phyloP scores from a whole-genome alignment of 306 rosid genomes.

The Cicer chorassanicum region DNA sequence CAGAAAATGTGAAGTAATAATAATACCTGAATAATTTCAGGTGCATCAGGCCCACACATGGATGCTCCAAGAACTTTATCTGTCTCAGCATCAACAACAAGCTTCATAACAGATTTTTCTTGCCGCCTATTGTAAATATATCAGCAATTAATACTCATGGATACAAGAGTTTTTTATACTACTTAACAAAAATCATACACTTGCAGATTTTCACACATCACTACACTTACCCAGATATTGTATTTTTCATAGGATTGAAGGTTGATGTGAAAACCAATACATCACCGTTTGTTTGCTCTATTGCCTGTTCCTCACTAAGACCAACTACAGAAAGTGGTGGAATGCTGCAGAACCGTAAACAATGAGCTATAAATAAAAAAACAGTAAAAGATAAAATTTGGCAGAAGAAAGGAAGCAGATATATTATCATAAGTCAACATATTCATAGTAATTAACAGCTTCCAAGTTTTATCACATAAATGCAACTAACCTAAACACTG shows the following conservation, averaged over 20 bases:
- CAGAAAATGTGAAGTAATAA: slow-evolving; percentile 23
- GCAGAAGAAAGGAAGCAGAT: slow-evolving; percentile 31
- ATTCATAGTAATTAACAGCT: slow-evolving; percentile 14
- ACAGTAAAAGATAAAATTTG: slow-evolving; percentile 5
- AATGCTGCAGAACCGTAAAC: slow-evolving; percentile 67
- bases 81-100: slow-evolving; percentile 85
- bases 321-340: slow-evolving; percentile 97
- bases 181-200: background rate
- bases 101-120: slow-evolving; percentile 94
- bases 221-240: slow-evolving; percentile 82
- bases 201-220: background rate
- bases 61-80: slow-evolving; percentile 90
- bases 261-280: slow-evolving; percentile 76
- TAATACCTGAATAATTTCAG: slow-evolving; percentile 92
- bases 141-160: slow-evolving; percentile 25
- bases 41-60: slow-evolving; percentile 95
- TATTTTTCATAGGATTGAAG: slow-evolving; percentile 96
- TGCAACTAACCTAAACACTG: slow-evolving; percentile 54
- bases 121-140: slow-evolving; percentile 69
- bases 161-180: background rate
- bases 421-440: background rate
- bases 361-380: slow-evolving; percentile 30
- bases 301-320: slow-evolving; percentile 90
- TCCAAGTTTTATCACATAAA: slow-evolving; percentile 4
- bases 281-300: slow-evolving; percentile 78